Conservation (phyloP, 805 yeast genomes). For the Cyberlindnera mycetangii region DNA sequence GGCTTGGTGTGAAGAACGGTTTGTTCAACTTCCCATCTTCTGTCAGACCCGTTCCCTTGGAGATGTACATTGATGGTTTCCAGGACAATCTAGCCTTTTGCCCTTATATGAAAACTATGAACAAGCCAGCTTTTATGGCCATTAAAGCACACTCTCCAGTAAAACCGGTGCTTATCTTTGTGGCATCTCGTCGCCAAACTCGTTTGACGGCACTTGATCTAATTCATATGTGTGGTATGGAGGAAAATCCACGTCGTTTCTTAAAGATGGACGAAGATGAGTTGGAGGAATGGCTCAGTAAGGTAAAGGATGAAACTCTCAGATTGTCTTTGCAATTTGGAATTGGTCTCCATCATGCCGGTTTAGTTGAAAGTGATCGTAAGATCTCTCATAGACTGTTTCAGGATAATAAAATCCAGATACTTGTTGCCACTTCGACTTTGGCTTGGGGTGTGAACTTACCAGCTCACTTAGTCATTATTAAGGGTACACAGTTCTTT, state of each 20-base stretch:
- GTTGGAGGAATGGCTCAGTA: constrained; percentile 56
- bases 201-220: constrained; percentile 77
- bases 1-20: constrained; percentile 88
- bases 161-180: constrained; percentile 92
- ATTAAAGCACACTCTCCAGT: constrained; percentile 64
- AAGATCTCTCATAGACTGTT: constrained; percentile 86
- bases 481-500: constrained; percentile 95
- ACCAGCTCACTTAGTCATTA: constrained; percentile 95
- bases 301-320: constrained; percentile 74
- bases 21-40: constrained; percentile 92
- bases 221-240: constrained; percentile 63
- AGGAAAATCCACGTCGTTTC: constrained; percentile 56
- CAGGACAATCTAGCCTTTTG: constrained; percentile 79
- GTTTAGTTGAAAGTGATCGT: constrained; percentile 88
- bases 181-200: constrained; percentile 95
- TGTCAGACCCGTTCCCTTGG: constrained; percentile 93
- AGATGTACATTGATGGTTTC: constrained; percentile 86
- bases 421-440: constrained; percentile 92
- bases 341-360: constrained; percentile 96
- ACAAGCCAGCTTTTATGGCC: constrained; percentile 74
- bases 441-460: constrained; percentile 99
- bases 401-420: constrained; percentile 78
- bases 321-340: constrained; percentile 78
- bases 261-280: constrained; percentile 52
- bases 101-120: constrained; percentile 67